Conservation (phyloP, 1,284 basidiomycete species). For the Leccinum subspadiceum region DNA sequence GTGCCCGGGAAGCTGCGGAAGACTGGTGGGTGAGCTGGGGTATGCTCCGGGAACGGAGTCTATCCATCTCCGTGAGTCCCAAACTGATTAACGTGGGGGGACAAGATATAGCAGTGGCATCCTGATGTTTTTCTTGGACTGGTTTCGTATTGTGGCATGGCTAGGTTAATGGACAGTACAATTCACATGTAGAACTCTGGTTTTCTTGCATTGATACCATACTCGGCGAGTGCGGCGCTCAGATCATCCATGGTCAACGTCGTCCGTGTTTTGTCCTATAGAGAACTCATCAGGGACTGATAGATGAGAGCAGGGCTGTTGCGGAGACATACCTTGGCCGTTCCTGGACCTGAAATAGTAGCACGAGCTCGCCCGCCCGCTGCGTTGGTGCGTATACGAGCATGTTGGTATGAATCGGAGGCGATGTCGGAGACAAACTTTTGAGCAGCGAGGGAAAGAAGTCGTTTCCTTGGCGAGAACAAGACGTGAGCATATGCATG, state of each 20-base stretch:
- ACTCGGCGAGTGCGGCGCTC: slow-evolving; percentile 88
- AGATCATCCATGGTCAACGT: slow-evolving; percentile 98
- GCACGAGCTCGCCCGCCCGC: slow-evolving; percentile 64
- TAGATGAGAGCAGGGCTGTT: background rate
- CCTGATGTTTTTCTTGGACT: background rate
- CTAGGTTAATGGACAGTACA: slow-evolving; percentile 6
- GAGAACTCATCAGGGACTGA: background rate
- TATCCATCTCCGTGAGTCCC: slow-evolving; percentile 3
- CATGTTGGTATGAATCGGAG: slow-evolving; percentile 96
- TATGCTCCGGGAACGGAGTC: slow-evolving; percentile 26
- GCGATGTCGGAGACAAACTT: slow-evolving; percentile 99
- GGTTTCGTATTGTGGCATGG: background rate
- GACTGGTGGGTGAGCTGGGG: slow-evolving; percentile 45
- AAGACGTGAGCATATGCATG: slow-evolving; percentile 1
- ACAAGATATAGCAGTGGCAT: background rate
- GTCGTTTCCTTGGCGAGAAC: slow-evolving; percentile 68
- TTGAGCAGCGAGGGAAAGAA: slow-evolving; percentile 94
- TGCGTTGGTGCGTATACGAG: slow-evolving; percentile 87
- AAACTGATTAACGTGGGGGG: background rate
- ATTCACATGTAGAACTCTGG: slow-evolving; percentile 81
- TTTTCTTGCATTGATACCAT: slow-evolving; percentile 93
- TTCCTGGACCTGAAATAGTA: slow-evolving; percentile 51
- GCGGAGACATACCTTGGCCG: slow-evolving; percentile 53
- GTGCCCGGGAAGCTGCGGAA: slow-evolving; percentile 39
- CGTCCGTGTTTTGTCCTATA: slow-evolving; percentile 89